phyloP scores from a whole-genome alignment of 1,139 yeast genomes.

The Yarrowia galli region DNA sequence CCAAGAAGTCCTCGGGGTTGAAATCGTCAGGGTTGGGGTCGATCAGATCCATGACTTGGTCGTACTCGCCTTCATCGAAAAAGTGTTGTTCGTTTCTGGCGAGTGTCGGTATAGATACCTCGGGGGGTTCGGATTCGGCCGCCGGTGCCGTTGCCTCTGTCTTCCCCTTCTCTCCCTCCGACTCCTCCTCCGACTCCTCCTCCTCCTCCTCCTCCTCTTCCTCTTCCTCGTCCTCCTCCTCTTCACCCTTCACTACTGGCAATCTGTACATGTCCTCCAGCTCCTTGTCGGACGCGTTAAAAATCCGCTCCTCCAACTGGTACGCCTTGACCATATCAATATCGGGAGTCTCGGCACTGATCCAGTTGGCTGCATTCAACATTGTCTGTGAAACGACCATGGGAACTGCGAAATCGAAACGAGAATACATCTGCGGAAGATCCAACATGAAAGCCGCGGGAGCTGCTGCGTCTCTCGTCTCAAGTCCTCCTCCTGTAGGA shows the following conservation, averaged over 20 bases:
- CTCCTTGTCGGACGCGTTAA: neutral
- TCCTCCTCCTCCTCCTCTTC: neutral
- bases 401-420: neutral
- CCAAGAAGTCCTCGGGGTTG: no score
- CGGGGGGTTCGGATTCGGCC: no score
- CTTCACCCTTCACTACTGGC: neutral
- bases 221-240: neutral
- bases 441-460: neutral
- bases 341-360: neutral
- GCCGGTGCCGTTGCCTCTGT: no score
- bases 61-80: neutral
- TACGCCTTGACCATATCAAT: neutral
- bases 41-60: neutral
- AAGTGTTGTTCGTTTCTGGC: neutral
- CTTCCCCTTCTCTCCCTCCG: no score
- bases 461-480: neutral
- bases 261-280: neutral
- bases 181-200: no score
- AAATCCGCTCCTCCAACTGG: neutral
- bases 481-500: neutral
- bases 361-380: neutral
- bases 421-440: neutral
- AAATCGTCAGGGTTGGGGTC: constrained; percentile 4
- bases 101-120: no score
- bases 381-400: neutral